Conservation (phyloP, 208 protist genomes). For the Leishmania lainsoni region DNA sequence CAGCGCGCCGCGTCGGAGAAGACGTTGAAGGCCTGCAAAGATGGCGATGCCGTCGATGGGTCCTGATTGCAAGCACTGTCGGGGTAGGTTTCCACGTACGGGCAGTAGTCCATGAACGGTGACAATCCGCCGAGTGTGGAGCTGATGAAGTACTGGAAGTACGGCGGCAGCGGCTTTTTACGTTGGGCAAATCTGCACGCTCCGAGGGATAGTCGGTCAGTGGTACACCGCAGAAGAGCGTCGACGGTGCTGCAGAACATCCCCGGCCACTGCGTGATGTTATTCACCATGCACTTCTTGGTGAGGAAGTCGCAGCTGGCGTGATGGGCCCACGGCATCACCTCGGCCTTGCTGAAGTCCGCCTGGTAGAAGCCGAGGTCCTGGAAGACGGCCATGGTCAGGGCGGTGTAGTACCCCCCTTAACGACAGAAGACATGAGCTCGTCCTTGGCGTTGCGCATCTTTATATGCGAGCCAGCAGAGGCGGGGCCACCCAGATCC, state of each 20-base stretch:
- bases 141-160: neutral
- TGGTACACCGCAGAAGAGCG: neutral
- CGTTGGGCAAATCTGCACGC: too few relatives aligned
- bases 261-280: slow-evolving; percentile 31
- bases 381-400: too few relatives aligned
- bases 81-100: neutral
- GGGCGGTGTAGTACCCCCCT: too few relatives aligned
- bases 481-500: too few relatives aligned
- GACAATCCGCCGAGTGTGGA: neutral
- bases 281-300: slow-evolving; percentile 43
- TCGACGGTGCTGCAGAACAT: slow-evolving; percentile 50
- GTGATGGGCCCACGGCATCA: too few relatives aligned
- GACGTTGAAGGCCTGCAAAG: neutral
- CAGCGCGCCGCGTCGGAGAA: too few relatives aligned
- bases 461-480: too few relatives aligned
- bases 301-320: too few relatives aligned
- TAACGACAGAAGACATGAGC: too few relatives aligned
- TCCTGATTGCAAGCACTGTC: neutral
- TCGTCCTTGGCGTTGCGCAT: too few relatives aligned
- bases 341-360: too few relatives aligned
- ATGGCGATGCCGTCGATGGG: neutral
- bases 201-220: neutral
- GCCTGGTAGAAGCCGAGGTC: too few relatives aligned
- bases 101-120: neutral
- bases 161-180: neutral